These are phyloP conservation scores for Penicillium sp. DNA, from an alignment of 2,329 filamentous ascomycete genomes.

Conservation along the genomic window DNA sequence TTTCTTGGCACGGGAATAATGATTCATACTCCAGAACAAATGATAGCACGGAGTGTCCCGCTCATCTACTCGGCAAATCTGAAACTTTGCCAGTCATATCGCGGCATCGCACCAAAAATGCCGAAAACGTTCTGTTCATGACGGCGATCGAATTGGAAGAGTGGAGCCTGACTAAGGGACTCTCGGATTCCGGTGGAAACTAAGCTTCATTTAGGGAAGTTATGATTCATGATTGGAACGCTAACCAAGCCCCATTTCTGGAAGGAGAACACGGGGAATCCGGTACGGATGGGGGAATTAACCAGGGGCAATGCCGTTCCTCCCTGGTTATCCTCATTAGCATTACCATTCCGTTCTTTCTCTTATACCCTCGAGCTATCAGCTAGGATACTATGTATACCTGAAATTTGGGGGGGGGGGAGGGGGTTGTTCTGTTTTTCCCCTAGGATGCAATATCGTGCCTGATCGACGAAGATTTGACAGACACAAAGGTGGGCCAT, in stretches of 20 bases:
- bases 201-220: background rate
- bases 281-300: background rate
- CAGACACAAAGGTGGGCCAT: constrained; percentile 14
- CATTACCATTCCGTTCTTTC: background rate
- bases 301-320: background rate
- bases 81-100: constrained; percentile 20
- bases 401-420: background rate
- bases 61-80: constrained; percentile 21
- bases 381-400: background rate
- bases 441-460: background rate
- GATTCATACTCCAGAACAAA: background rate
- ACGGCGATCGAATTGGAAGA: constrained; percentile 12
- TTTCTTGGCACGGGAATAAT: background rate
- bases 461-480: constrained; percentile 25
- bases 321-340: too few relatives aligned
- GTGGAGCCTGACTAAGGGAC: constrained; percentile 18
- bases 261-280: background rate
- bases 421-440: background rate
- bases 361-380: background rate
- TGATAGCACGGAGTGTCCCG: too few relatives aligned
- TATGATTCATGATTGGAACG: constrained; percentile 11
- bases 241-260: background rate
- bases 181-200: constrained; percentile 1
- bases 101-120: constrained; percentile 17
- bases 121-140: constrained; percentile 21